A percentile compares a stretch with the other conserved stretches of the same genome.
These are phyloP conservation scores for Sisymbrium irio DNA, from an alignment of 345 rosid species.

Conservation along the genomic window DNA sequence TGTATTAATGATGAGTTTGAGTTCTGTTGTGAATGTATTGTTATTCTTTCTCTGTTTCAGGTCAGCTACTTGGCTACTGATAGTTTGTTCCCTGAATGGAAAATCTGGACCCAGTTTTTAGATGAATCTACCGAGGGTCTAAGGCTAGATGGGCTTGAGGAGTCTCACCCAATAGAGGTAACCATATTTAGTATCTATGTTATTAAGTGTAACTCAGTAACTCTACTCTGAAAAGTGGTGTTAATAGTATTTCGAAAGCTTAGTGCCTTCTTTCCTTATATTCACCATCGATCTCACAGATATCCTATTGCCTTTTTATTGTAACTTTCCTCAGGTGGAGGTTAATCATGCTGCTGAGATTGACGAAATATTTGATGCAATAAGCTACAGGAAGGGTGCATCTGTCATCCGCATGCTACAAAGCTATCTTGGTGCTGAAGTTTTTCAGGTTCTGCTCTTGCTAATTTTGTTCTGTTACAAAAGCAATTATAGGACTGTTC, in stretches of 20 bases:
- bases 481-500: background rate
- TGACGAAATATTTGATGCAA: slow-evolving; percentile 93
- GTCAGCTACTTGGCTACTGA: slow-evolving; percentile 95
- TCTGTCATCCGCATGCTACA: slow-evolving; percentile 94
- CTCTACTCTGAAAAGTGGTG: slow-evolving; percentile 6
- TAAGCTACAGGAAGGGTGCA: slow-evolving; percentile 94
- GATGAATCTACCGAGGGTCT: slow-evolving; percentile 82
- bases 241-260: background rate
- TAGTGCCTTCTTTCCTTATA: background rate
- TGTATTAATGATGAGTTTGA: background rate
- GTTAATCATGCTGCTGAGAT: slow-evolving; percentile 87
- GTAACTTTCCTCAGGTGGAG: slow-evolving; percentile 56
- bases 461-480: background rate
- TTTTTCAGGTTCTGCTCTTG: slow-evolving; percentile 68
- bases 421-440: slow-evolving; percentile 91
- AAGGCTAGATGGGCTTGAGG: slow-evolving; percentile 88
- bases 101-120: slow-evolving; percentile 98
- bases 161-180: slow-evolving; percentile 99
- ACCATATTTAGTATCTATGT: background rate
- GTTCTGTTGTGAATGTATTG: slow-evolving; percentile 4
- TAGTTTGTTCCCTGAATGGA: slow-evolving; percentile 94
- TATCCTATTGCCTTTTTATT: background rate
- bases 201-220: background rate
- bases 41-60: slow-evolving; percentile 44
- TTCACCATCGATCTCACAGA: background rate